A percentile compares a stretch with the other conserved stretches of the same genome.
These are phyloP conservation scores for Rhododendron ferrugineum DNA, from an alignment of 148 eudicot genomes.

Conservation along the genomic window DNA sequence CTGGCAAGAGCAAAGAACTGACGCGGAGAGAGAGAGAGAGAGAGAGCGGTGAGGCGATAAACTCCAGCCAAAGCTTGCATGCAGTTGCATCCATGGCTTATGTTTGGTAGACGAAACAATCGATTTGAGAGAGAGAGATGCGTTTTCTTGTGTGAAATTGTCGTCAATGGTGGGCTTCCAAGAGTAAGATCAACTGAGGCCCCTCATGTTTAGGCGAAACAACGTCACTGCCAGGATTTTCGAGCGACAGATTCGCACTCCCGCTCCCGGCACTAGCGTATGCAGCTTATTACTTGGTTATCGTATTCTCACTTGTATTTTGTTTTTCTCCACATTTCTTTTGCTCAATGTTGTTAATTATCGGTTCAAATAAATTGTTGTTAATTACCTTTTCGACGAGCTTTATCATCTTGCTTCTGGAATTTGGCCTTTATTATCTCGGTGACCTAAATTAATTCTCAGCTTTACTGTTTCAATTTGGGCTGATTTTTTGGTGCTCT, in stretches of 20 bases:
- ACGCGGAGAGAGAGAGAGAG: neutral
- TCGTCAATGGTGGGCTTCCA: neutral
- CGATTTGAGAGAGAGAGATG: neutral
- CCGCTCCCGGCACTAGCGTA: conserved; percentile 84
- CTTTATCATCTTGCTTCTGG: neutral
- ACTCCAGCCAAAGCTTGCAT: neutral
- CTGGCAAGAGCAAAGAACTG: neutral
- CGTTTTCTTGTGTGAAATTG: neutral
- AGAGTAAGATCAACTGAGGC: conserved; percentile 1
- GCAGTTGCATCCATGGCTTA: neutral
- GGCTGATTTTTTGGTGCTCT: neutral
- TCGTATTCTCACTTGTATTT: neutral
- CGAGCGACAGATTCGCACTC: conserved; percentile 76
- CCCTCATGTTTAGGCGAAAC: conserved; percentile 73
- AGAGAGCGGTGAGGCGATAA: neutral
- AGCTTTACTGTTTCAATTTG: neutral
- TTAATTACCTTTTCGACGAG: neutral
- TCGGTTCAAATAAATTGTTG: neutral
- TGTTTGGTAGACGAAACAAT: neutral
- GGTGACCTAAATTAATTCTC: neutral
- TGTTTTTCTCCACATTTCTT: neutral
- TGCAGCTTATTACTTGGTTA: neutral
- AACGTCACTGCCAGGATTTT: conserved; percentile 78
- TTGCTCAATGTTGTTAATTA: neutral
- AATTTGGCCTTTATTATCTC: neutral